Percentiles rank a stretch among this genome's conserved stretches.
Conservation (phyloP, 2,329 filamentous ascomycete species). For the Trichoderma aggressivum region DNA sequence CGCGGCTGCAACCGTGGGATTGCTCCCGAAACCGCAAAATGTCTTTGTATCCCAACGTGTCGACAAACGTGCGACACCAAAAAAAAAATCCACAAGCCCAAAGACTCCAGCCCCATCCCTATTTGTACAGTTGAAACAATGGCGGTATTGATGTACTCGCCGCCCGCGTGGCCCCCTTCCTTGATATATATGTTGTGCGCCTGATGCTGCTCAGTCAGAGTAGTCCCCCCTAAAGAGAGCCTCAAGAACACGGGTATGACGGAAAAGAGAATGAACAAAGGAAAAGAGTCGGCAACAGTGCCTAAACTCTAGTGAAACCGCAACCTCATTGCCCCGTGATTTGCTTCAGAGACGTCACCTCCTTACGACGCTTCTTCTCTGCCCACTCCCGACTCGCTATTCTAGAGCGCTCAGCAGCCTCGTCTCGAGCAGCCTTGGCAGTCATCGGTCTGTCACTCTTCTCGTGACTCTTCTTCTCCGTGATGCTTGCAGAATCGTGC, state of each 20-base stretch:
- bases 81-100: neutral
- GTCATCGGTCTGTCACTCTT: slow-evolving; percentile 52
- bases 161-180: neutral
- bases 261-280: neutral
- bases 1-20: neutral
- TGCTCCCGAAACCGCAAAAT: neutral
- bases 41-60: neutral
- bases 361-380: slow-evolving; percentile 51
- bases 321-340: neutral
- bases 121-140: neutral
- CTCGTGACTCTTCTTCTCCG: slow-evolving; percentile 50
- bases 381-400: slow-evolving; percentile 60
- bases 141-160: neutral
- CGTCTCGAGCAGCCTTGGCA: slow-evolving; percentile 53
- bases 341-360: slow-evolving; percentile 20
- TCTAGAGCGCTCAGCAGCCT: slow-evolving; percentile 60
- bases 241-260: neutral
- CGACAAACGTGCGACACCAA: neutral
- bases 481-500: slow-evolving; percentile 46
- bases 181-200: neutral
- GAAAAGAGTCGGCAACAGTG: neutral
- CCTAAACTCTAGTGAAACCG: neutral
- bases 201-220: neutral
- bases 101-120: neutral
- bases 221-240: neutral